Evolutionary conservation across 2,329 filamentous ascomycete genomes (phyloP).

Genomic region (Talaromyces sp.): DNA sequence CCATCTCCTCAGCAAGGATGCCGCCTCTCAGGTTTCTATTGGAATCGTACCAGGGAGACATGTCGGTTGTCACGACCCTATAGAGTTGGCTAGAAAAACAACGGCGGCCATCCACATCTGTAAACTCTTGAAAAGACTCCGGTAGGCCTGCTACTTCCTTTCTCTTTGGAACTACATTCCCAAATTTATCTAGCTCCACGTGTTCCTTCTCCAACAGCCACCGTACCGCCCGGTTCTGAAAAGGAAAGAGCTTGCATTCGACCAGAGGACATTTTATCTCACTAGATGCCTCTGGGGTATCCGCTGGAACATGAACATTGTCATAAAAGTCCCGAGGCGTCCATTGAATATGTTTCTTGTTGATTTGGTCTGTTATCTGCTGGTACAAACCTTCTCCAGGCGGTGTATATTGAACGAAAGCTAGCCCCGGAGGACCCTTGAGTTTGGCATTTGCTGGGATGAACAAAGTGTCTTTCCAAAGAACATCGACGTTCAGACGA

Average conservation of each 20-base stretch:
- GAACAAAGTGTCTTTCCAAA: conserved; percentile 36
- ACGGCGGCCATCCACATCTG: conserved; percentile 35
- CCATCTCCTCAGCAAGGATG: conserved; percentile 51
- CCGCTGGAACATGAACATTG: conserved; percentile 44
- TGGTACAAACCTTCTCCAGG: conserved; percentile 19
- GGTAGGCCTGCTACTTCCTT: conserved; percentile 26
- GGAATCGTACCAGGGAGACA: conserved; percentile 33
- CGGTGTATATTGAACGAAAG: conserved; percentile 31
- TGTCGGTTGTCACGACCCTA: conserved; percentile 37
- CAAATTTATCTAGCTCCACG: conserved; percentile 32
- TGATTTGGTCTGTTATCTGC: not conserved
- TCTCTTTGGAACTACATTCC: conserved; percentile 25
- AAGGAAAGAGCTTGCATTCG: conserved; percentile 45
- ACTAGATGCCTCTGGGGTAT: conserved; percentile 30
- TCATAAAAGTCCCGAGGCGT: conserved; percentile 46
- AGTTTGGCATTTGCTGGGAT: conserved; percentile 22
- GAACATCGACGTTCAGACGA: conserved; percentile 28
- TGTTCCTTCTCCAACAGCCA: conserved; percentile 48
- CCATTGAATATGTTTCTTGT: conserved; percentile 24
- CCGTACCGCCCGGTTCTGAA: conserved; percentile 45
- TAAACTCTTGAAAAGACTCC: conserved; percentile 36
- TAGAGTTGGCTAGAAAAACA: conserved; percentile 44
- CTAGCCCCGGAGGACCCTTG: conserved; percentile 17
- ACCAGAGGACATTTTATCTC: conserved; percentile 34
- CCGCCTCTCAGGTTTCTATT: conserved; percentile 37